These are phyloP conservation scores for Claviceps humidiphila DNA, from an alignment of 2,329 filamentous ascomycete species.

Conservation along the genomic window DNA sequence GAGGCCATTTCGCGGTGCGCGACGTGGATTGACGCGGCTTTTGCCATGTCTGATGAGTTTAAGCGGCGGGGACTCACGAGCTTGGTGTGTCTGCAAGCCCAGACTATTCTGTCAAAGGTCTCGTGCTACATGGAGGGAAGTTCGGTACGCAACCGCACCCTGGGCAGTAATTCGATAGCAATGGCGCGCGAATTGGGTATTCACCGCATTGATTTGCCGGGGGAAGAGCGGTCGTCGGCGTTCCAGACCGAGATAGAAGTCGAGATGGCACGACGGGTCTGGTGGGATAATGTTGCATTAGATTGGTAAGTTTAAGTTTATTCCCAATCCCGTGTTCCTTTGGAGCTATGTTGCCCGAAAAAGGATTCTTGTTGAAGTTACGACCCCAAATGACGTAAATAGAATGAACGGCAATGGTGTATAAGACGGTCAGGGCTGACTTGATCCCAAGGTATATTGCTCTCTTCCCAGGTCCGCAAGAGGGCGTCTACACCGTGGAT, in stretches of 20 bases:
- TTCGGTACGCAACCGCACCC: constrained; percentile 3
- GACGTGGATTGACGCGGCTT: constrained; percentile 1
- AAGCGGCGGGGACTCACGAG: not conserved
- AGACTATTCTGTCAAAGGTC: constrained; percentile 1
- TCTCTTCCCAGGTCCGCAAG: constrained; percentile 2
- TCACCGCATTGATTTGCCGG: constrained; percentile 3
- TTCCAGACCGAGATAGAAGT: not conserved
- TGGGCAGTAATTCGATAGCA: constrained; percentile 2
- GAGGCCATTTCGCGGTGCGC: constrained; percentile 1
- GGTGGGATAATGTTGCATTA: constrained; percentile 4
- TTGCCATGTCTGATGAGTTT: constrained; percentile 2
- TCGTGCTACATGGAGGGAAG: constrained; percentile 3
- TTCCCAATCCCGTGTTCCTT: too few species aligned
- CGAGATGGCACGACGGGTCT: constrained; percentile 2
- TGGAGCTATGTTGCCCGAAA: too few species aligned
- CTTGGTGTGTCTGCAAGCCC: constrained; percentile 3
- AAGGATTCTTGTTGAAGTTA: too few species aligned
- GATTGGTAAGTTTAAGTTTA: constrained; percentile 2
- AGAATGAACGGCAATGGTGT: not conserved
- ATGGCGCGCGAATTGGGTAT: constrained; percentile 5
- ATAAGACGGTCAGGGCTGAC: not conserved
- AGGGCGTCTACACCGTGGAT: constrained; percentile 4
- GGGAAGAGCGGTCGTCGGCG: not conserved
- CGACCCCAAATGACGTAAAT: not conserved
- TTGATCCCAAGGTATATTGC: not conserved